Conservation (phyloP, 1,139 yeast species). For the Yamadazyma dushanensis region DNA sequence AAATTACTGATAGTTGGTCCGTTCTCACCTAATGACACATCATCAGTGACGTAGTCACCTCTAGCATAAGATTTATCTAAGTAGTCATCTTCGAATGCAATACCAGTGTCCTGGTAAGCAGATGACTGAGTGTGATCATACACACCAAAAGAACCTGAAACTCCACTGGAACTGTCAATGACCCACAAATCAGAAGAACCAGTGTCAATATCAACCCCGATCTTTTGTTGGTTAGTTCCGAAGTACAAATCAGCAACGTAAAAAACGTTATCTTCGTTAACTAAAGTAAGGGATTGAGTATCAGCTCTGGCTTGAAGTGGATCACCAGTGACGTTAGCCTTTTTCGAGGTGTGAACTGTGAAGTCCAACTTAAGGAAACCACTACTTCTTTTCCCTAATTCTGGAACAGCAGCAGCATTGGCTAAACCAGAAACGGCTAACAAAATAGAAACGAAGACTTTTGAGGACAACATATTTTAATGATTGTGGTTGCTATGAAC, state of each 20-base stretch:
- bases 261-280: constrained; percentile 42
- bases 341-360: not conserved
- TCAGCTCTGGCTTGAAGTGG: not conserved
- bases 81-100: constrained; percentile 7
- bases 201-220: constrained; percentile 39
- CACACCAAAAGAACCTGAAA: constrained; percentile 5
- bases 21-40: constrained; percentile 4
- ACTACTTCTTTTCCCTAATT: constrained; percentile 8
- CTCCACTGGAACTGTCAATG: constrained; percentile 5
- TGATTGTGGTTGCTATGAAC: no score
- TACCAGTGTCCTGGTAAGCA: constrained; percentile 4
- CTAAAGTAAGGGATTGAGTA: not conserved
- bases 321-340: constrained; percentile 21
- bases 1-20: constrained; percentile 6
- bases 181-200: constrained; percentile 51
- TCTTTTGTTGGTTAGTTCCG: constrained; percentile 33
- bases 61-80: constrained; percentile 8
- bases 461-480: not conserved
- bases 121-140: constrained; percentile 9
- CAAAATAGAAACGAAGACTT: not conserved
- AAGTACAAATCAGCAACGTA: constrained; percentile 43
- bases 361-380: constrained; percentile 13
- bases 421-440: constrained; percentile 2
- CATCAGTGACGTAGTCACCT: constrained; percentile 10
- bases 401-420: constrained; percentile 13